Percentiles rank a stretch among this genome's conserved stretches.
These are phyloP conservation scores for Eutypa lata DNA, from an alignment of 2,329 filamentous ascomycete species.

Conservation along the genomic window DNA sequence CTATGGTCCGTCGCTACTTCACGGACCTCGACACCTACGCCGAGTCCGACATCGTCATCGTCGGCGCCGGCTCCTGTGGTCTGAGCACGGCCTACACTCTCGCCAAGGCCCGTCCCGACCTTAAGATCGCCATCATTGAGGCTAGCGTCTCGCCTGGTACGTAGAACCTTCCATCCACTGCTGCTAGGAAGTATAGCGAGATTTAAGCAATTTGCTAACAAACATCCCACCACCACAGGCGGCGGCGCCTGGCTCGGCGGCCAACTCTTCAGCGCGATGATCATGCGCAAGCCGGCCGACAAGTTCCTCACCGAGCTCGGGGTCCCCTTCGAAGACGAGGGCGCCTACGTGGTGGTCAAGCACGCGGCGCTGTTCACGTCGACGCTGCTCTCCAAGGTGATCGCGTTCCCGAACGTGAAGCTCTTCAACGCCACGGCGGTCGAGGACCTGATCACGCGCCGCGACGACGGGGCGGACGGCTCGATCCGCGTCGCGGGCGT, in stretches of 20 bases:
- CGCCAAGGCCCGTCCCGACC: slow-evolving; percentile 77
- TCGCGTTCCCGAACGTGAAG: slow-evolving; percentile 87
- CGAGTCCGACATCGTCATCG: slow-evolving; percentile 90
- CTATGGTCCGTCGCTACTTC: slow-evolving; percentile 94
- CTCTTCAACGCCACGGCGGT: slow-evolving; percentile 93
- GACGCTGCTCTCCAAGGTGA: slow-evolving; percentile 78
- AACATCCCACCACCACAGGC: slow-evolving; percentile 37
- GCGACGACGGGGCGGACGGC: slow-evolving; percentile 43
- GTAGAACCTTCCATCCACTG: slow-evolving; percentile 25
- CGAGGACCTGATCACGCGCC: slow-evolving; percentile 87
- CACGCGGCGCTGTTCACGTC: slow-evolving; percentile 91
- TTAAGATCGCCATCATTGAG: slow-evolving; percentile 90
- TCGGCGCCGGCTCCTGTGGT: slow-evolving; percentile 86
- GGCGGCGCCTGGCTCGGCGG: slow-evolving; percentile 91
- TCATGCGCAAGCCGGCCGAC: slow-evolving; percentile 90
- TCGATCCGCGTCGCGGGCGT: slow-evolving; percentile 77
- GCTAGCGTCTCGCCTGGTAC: slow-evolving; percentile 72
- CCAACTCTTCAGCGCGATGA: slow-evolving; percentile 92
- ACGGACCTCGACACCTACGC: slow-evolving; percentile 83
- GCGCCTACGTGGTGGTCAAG: slow-evolving; percentile 87
- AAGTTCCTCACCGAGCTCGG: slow-evolving; percentile 78
- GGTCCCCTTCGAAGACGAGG: slow-evolving; percentile 84
- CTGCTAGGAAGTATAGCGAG: background rate
- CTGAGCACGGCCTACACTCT: slow-evolving; percentile 82
- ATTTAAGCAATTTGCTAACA: slow-evolving; percentile 15